Percentiles rank a stretch among this genome's conserved stretches.
Conservation (phyloP, 176 grass and related monocot genomes). For the Microstegium vimineum region DNA sequence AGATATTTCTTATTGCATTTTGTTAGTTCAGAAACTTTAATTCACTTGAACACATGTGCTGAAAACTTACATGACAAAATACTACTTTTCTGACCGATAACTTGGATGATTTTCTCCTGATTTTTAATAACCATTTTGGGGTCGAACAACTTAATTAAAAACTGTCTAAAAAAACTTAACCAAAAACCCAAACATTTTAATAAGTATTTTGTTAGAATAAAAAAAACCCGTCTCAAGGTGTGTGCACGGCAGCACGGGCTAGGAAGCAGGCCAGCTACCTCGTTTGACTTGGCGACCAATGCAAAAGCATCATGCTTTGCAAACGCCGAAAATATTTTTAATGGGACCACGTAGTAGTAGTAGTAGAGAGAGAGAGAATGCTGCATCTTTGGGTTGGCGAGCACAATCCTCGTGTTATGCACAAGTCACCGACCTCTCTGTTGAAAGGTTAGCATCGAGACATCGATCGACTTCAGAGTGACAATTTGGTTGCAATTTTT, state of each 20-base stretch:
- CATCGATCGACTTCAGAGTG: not conserved
- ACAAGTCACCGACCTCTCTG: constrained; percentile 8
- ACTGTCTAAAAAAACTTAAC: not conserved
- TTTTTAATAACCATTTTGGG: too few species aligned
- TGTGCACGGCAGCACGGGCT: not conserved
- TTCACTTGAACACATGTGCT: too few species aligned
- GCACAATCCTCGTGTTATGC: constrained; percentile 21
- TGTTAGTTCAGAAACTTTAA: too few species aligned
- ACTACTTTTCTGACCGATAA: too few species aligned
- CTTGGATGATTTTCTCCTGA: too few species aligned
- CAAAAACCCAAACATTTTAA: not conserved
- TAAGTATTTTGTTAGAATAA: not conserved
- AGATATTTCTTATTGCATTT: not conserved
- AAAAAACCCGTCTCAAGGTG: not conserved
- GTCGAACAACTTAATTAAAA: not conserved
- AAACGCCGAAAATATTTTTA: not conserved
- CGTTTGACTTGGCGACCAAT: constrained; percentile 22
- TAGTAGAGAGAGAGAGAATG: not conserved
- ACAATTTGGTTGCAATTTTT: too few species aligned
- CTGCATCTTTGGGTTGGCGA: constrained; percentile 15
- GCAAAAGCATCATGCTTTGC: not conserved
- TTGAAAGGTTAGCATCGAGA: not conserved
- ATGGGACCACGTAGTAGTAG: not conserved
- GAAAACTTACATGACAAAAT: too few species aligned
- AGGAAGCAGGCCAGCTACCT: not conserved